Percentiles rank a stretch among this genome's conserved stretches.
These are phyloP conservation scores for Ceratobasidium sp. DNA, from an alignment of 1,284 basidiomycete species.

Conservation along the genomic window DNA sequence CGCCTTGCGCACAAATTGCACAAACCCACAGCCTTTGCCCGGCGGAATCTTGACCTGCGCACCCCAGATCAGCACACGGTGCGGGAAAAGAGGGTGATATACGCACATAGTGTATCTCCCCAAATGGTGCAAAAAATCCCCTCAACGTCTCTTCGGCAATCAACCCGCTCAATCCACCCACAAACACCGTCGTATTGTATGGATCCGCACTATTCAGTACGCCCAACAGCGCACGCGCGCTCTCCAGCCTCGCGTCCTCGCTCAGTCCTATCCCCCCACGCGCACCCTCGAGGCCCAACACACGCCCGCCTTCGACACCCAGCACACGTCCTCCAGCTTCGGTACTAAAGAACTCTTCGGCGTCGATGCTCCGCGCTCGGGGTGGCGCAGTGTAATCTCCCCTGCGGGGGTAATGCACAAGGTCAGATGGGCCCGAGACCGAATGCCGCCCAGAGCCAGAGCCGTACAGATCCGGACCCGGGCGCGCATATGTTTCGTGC, in stretches of 20 bases:
- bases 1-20: slow-evolving; percentile 90
- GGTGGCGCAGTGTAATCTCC: slow-evolving; percentile 3
- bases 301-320: slow-evolving; percentile 24
- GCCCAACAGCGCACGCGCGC: slow-evolving; percentile 78
- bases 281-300: slow-evolving; percentile 6
- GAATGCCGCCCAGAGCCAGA: background rate
- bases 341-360: slow-evolving; percentile 39
- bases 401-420: background rate
- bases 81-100: slow-evolving; percentile 44
- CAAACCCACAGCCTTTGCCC: slow-evolving; percentile 95
- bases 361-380: slow-evolving; percentile 33
- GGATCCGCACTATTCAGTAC: slow-evolving; percentile 86
- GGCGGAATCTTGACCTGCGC: slow-evolving; percentile 90
- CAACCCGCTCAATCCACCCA: slow-evolving; percentile 85
- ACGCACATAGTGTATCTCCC: slow-evolving; percentile 89
- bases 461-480: background rate
- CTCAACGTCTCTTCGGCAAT: slow-evolving; percentile 88
- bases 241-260: slow-evolving; percentile 34
- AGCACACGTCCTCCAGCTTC: slow-evolving; percentile 16
- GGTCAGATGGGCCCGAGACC: background rate
- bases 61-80: background rate
- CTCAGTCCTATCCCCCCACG: slow-evolving; percentile 11
- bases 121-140: slow-evolving; percentile 89
- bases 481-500: slow-evolving; percentile 34
- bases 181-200: slow-evolving; percentile 93